Percentiles rank a stretch among this genome's conserved stretches.
Conservation (phyloP, 257 asterid genomes). For the Nicotiana tomentosiformis region DNA sequence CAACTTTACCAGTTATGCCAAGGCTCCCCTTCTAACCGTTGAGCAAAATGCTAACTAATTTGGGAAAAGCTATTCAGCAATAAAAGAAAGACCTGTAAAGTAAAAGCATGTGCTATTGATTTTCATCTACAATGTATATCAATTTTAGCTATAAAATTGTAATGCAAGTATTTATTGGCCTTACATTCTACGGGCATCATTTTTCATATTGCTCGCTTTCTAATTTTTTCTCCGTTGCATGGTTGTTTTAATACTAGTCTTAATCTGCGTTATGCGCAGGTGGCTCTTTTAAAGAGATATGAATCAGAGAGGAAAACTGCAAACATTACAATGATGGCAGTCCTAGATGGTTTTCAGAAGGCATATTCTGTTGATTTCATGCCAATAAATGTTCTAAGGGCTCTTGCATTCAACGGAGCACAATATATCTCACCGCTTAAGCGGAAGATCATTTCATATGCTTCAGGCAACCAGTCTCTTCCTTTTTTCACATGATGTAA, state of each 20-base stretch:
- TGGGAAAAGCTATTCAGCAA: not conserved
- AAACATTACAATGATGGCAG: conserved; percentile 75
- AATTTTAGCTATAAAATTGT: not conserved
- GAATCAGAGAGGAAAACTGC: conserved; percentile 86
- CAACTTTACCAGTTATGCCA: too few species aligned
- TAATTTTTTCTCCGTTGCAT: not conserved
- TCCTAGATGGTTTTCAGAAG: conserved; percentile 90
- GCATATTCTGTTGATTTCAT: conserved; percentile 81
- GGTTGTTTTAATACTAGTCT: not conserved
- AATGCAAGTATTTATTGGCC: too few species aligned
- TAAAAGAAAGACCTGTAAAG: not conserved
- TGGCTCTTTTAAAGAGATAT: conserved; percentile 59
- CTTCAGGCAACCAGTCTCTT: conserved; percentile 71
- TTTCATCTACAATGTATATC: not conserved
- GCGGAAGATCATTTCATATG: conserved; percentile 62
- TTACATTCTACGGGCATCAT: not conserved
- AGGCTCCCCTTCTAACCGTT: too few species aligned
- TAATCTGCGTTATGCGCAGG: conserved; percentile 26
- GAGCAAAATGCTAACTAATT: not conserved
- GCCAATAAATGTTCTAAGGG: conserved; percentile 71
- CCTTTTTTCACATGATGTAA: conserved; percentile 54
- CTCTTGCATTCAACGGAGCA: conserved; percentile 85
- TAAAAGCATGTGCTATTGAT: not conserved
- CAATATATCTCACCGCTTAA: conserved; percentile 74
- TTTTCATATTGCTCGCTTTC: not conserved